Conservation (phyloP, 306 rosid species). For the Pterocarpus santalinus region DNA sequence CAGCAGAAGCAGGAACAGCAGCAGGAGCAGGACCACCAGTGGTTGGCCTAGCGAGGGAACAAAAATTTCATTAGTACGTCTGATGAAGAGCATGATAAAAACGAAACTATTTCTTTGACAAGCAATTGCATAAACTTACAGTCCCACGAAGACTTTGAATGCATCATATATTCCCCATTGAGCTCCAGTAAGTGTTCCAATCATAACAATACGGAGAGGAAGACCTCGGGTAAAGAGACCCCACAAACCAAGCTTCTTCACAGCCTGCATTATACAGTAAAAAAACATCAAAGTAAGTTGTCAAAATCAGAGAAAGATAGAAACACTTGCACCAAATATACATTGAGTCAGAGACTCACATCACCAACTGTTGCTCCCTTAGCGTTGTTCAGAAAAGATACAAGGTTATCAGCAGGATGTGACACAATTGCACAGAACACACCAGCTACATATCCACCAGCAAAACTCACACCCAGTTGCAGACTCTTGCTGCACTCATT, state of each 20-base stretch:
- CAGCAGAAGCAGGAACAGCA: conserved; percentile 43
- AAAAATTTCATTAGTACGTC: conserved; percentile 13
- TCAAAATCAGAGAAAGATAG: conserved; percentile 5
- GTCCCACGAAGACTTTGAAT: conserved; percentile 91
- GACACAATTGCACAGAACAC: conserved; percentile 94
- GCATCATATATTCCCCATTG: conserved; percentile 98
- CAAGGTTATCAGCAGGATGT: conserved; percentile 99
- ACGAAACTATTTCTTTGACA: conserved; percentile 7
- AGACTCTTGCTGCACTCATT: conserved; percentile 79
- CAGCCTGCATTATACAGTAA: conserved; percentile 67
- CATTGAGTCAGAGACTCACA: conserved; percentile 60
- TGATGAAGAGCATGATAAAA: neutral
- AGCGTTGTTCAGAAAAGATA: conserved; percentile 96
- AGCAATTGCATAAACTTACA: conserved; percentile 67
- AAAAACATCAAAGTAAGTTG: conserved; percentile 34
- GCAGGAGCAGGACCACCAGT: conserved; percentile 88
- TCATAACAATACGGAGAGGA: conserved; percentile 97
- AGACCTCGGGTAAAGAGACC: conserved; percentile 97
- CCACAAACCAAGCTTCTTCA: conserved; percentile 76
- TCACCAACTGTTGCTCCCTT: conserved; percentile 97
- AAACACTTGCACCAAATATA: conserved; percentile 13
- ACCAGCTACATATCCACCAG: conserved; percentile 96
- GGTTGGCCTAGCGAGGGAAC: conserved; percentile 75
- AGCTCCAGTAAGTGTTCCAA: conserved; percentile 97
- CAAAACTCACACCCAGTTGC: conserved; percentile 96